A percentile compares a stretch with the other conserved stretches of the same genome.
Conservation (phyloP, 768 basidiomycete genomes). For the Leccinum barrowsii region DNA sequence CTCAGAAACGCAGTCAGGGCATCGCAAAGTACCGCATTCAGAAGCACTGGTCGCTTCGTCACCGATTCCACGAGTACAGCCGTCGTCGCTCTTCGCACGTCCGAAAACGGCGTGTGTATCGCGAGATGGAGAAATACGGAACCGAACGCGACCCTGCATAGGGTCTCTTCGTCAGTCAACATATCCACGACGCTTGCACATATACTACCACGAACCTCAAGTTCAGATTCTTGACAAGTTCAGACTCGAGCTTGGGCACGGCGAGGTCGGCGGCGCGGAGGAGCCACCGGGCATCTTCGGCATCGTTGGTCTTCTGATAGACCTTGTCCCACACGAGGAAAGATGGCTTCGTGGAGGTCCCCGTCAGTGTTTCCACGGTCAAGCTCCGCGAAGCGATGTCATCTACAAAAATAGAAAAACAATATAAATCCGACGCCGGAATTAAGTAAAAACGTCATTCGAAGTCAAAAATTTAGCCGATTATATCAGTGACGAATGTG, state of each 20-base stretch:
- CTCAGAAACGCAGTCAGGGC: constrained; percentile 48
- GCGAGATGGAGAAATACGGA: constrained; percentile 66
- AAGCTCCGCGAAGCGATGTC: constrained; percentile 48
- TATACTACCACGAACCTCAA: constrained; percentile 39
- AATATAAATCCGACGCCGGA: not conserved
- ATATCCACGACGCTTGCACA: not conserved
- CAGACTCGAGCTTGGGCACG: constrained; percentile 42
- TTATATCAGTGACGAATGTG: not conserved
- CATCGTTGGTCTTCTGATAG: constrained; percentile 63
- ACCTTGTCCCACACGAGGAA: constrained; percentile 89
- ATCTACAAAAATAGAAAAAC: constrained; percentile 27
- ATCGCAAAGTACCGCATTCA: constrained; percentile 56
- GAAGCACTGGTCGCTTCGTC: constrained; percentile 41
- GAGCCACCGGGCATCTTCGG: constrained; percentile 73
- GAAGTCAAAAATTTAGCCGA: not conserved
- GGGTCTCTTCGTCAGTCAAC: not conserved
- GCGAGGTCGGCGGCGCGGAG: constrained; percentile 58
- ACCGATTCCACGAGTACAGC: constrained; percentile 40
- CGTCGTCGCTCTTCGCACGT: constrained; percentile 49
- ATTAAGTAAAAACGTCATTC: not conserved
- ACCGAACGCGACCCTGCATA: constrained; percentile 56
- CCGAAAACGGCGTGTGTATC: constrained; percentile 52
- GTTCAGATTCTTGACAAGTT: constrained; percentile 50
- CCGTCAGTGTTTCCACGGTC: constrained; percentile 43
- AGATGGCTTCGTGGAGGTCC: constrained; percentile 64